These are phyloP conservation scores for Saccharomyces hybrid DNA, from an alignment of 1,139 yeast genomes.

Conservation along the genomic window DNA sequence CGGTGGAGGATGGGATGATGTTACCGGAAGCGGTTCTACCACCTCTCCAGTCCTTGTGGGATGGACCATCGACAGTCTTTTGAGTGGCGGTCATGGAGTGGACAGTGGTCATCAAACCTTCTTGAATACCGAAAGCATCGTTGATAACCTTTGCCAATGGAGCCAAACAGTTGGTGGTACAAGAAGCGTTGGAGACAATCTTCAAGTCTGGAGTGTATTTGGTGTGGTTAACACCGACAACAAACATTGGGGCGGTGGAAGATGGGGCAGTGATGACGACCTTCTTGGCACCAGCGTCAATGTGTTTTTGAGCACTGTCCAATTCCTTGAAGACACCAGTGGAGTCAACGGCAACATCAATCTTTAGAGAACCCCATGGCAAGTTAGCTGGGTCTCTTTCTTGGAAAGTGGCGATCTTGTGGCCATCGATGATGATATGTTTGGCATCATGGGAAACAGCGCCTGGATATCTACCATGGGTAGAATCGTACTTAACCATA, in stretches of 20 bases:
- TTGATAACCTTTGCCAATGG: slow-evolving; percentile 79
- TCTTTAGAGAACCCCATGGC: slow-evolving; percentile 75
- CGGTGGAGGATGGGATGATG: slow-evolving; percentile 84
- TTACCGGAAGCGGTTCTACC: slow-evolving; percentile 89
- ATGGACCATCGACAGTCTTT: slow-evolving; percentile 88
- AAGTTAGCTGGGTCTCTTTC: slow-evolving; percentile 75
- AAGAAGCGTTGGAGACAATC: slow-evolving; percentile 77
- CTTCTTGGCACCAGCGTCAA: slow-evolving; percentile 84
- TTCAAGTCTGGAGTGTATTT: slow-evolving; percentile 62
- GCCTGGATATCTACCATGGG: slow-evolving; percentile 72
- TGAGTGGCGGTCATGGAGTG: slow-evolving; percentile 87
- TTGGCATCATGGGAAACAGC: slow-evolving; percentile 58
- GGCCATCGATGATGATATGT: slow-evolving; percentile 57
- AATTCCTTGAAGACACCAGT: slow-evolving; percentile 79
- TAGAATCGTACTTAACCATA: slow-evolving; percentile 84
- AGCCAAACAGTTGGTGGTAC: slow-evolving; percentile 87
- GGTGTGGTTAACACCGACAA: slow-evolving; percentile 75
- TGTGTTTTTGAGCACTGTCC: slow-evolving; percentile 75
- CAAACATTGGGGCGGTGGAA: slow-evolving; percentile 82
- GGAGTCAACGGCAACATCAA: slow-evolving; percentile 75
- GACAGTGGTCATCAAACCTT: slow-evolving; percentile 85
- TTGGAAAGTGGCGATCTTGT: slow-evolving; percentile 60
- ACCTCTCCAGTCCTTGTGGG: slow-evolving; percentile 94
- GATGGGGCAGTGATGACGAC: slow-evolving; percentile 83
- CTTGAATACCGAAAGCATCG: slow-evolving; percentile 73